A percentile compares a stretch with the other conserved stretches of the same genome.
phyloP scores from a whole-genome alignment of 164 flowering plant species.

The Tetracentron sinense region DNA sequence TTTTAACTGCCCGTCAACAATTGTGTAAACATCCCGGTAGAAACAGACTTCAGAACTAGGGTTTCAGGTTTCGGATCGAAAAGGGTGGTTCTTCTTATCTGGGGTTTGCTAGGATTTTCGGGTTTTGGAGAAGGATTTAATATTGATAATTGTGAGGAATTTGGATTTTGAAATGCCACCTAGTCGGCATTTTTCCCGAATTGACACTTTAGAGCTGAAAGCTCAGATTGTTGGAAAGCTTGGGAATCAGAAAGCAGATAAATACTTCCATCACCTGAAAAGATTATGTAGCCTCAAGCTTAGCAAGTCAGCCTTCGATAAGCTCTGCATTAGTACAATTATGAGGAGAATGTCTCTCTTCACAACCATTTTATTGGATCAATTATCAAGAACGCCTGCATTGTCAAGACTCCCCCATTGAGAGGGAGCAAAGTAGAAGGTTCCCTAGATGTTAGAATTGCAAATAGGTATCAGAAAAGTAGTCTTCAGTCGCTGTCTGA shows the following conservation, averaged over 20 bases:
- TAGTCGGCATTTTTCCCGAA: conserved; percentile 32
- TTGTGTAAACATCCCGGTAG: background rate
- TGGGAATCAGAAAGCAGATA: conserved; percentile 61
- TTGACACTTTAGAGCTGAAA: conserved; percentile 61
- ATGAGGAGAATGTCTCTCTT: conserved; percentile 63
- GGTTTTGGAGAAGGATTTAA: background rate
- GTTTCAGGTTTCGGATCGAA: conserved; percentile 20
- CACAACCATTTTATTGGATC: conserved; percentile 62
- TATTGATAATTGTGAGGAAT: conserved; percentile 22
- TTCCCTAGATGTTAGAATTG: conserved; percentile 23
- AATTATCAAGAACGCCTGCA: conserved; percentile 59
- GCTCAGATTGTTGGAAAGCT: conserved; percentile 44
- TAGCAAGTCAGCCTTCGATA: conserved; percentile 58
- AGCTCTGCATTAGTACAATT: conserved; percentile 44
- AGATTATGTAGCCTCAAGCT: conserved; percentile 46
- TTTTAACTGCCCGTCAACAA: conserved; percentile 6
- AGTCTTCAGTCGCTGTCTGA: conserved; percentile 41
- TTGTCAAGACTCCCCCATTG: conserved; percentile 50
- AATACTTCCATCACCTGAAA: conserved; percentile 55
- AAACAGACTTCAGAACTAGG: conserved; percentile 17
- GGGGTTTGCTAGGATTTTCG: conserved; percentile 3
- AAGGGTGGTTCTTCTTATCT: conserved; percentile 6
- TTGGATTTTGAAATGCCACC: conserved; percentile 36
- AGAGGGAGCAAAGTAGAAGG: conserved; percentile 30
- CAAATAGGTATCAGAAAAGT: conserved; percentile 36